Percentiles rank a stretch among this genome's conserved stretches.
These are phyloP conservation scores for Colletotrichum sp. DNA, from an alignment of 2,329 filamentous ascomycete species.

Conservation along the genomic window DNA sequence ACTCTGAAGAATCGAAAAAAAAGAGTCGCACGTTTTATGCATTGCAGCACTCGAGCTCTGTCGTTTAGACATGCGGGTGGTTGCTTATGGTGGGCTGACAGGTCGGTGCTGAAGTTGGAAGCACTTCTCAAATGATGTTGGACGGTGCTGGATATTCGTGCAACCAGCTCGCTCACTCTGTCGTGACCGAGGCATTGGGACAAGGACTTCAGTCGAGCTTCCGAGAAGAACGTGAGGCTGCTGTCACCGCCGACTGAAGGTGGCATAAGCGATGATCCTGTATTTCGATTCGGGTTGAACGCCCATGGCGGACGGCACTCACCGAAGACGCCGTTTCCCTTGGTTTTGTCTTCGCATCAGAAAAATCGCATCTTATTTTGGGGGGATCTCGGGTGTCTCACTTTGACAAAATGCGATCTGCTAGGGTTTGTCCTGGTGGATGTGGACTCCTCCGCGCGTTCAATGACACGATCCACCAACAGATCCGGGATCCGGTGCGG, in stretches of 20 bases:
- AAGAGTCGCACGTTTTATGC: not conserved
- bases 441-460: conserved; percentile 8
- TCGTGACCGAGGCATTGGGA: conserved; percentile 30
- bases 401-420: conserved; percentile 26
- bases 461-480: conserved; percentile 30
- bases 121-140: not conserved
- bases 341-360: not conserved
- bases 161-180: conserved; percentile 30
- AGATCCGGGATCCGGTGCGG: conserved; percentile 25
- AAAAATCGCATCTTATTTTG: not conserved
- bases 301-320: not conserved
- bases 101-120: not conserved
- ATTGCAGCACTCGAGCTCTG: not conserved
- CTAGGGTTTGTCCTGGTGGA: not conserved
- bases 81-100: not conserved
- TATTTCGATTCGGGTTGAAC: not conserved
- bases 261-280: not conserved
- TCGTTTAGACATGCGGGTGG: not conserved
- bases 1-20: too few relatives aligned
- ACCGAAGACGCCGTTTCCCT: conserved; percentile 34
- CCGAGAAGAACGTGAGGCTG: conserved; percentile 32
- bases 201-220: conserved; percentile 33
- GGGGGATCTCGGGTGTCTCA: conserved; percentile 6
- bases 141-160: conserved; percentile 30
- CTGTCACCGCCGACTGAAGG: conserved; percentile 6